Evolutionary conservation across 2,329 filamentous ascomycete genomes (phyloP).

Genomic region (Alternaria solani): DNA sequence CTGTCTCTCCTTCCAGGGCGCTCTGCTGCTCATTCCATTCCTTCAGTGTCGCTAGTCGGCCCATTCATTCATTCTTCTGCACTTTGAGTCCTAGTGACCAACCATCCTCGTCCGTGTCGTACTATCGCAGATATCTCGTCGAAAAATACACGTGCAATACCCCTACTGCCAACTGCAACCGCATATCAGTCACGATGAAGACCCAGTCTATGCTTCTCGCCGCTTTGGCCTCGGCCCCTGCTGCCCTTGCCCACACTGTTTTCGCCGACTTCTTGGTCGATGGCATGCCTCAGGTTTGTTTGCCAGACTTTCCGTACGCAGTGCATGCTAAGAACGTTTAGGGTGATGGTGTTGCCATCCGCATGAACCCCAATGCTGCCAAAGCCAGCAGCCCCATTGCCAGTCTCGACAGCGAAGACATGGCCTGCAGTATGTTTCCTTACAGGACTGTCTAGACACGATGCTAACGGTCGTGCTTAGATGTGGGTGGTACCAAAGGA

Average conservation of each 20-base stretch:
- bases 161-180: conserved; percentile 3
- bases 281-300: conserved; percentile 41
- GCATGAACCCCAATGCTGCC: conserved; percentile 65
- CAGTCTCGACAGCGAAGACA: conserved; percentile 65
- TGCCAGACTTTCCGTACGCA: not conserved
- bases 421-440: conserved; percentile 71
- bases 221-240: conserved; percentile 44
- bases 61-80: conserved; percentile 31
- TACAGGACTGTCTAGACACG: not conserved
- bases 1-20: conserved; percentile 42
- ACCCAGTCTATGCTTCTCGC: conserved; percentile 43
- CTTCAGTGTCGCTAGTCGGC: conserved; percentile 50
- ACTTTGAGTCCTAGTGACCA: conserved; percentile 44
- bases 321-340: conserved; percentile 48
- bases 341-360: conserved; percentile 75
- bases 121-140: conserved; percentile 20
- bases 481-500: conserved; percentile 58
- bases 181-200: conserved; percentile 40
- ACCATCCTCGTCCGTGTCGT: conserved; percentile 32
- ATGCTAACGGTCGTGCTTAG: conserved; percentile 40
- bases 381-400: conserved; percentile 66
- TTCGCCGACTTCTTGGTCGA: conserved; percentile 49
- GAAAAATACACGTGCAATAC: conserved; percentile 1
- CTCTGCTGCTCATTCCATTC: conserved; percentile 42
- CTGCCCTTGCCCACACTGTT: conserved; percentile 47